Evolutionary conservation across 1,284 basidiomycete species (phyloP).

Genomic region (Meripilus lineatus): DNA sequence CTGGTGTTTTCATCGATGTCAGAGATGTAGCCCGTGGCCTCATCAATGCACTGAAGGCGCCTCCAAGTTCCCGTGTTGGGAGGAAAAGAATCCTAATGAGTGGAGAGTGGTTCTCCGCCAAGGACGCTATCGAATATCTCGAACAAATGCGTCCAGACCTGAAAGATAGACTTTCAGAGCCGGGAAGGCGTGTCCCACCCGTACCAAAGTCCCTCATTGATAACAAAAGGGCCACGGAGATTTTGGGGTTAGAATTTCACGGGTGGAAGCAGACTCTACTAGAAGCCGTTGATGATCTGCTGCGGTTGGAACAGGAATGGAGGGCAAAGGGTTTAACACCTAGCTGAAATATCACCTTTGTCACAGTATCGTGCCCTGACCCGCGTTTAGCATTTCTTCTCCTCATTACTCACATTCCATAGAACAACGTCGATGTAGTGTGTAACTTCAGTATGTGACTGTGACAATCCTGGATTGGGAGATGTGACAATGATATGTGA

Average conservation of each 20-base stretch:
- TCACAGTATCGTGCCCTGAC: too few species aligned
- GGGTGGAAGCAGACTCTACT: conserved; percentile 18
- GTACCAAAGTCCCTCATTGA: conserved; percentile 11
- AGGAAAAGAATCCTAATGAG: conserved; percentile 21
- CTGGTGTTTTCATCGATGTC: conserved; percentile 17
- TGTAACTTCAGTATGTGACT: too few species aligned
- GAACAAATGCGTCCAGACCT: conserved; percentile 18
- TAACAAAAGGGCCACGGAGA: conserved; percentile 14
- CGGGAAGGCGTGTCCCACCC: conserved; percentile 5
- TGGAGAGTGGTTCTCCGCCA: conserved; percentile 15
- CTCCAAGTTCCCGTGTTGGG: conserved; percentile 10
- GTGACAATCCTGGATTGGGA: too few species aligned
- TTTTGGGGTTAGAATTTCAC: conserved; percentile 19
- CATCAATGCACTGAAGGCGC: conserved; percentile 17
- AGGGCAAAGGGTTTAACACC: conserved; percentile 10
- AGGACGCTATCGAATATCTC: conserved; percentile 19
- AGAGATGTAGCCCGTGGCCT: conserved; percentile 22
- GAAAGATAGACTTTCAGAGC: conserved; percentile 15
- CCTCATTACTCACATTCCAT: too few species aligned
- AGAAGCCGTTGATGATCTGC: conserved; percentile 12
- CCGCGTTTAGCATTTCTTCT: too few species aligned
- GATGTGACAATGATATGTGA: too few species aligned
- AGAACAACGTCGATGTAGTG: too few species aligned
- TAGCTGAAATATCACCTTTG: too few species aligned
- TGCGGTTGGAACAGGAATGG: conserved; percentile 8